Evolutionary conservation across 1,284 basidiomycete genomes (phyloP).

Genomic region (Leccinum subrobustum): DNA sequence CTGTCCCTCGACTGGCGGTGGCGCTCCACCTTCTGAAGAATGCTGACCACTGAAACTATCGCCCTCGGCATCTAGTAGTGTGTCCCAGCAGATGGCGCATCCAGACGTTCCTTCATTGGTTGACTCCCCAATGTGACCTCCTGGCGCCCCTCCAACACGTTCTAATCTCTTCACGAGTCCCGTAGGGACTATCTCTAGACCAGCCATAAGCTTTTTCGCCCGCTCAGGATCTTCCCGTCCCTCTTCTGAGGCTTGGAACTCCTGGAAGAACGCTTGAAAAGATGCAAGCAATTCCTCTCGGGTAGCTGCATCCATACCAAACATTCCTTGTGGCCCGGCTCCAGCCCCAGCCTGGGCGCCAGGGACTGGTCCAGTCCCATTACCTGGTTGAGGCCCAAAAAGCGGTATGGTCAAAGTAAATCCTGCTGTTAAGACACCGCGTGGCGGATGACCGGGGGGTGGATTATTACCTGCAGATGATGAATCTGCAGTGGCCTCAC

Average conservation of each 20-base stretch:
- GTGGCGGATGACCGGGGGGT: constrained; percentile 20
- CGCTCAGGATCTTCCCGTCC: constrained; percentile 63
- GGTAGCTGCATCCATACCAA: constrained; percentile 22
- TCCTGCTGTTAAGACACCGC: constrained; percentile 28
- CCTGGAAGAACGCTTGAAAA: constrained; percentile 32
- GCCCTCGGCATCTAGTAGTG: constrained; percentile 51
- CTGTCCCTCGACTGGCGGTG: constrained; percentile 4
- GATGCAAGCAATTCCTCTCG: constrained; percentile 30
- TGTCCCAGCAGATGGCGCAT: constrained; percentile 78
- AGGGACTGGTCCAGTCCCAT: constrained; percentile 1
- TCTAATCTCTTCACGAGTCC: constrained; percentile 69
- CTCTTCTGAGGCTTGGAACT: constrained; percentile 35
- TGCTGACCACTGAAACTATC: constrained; percentile 36
- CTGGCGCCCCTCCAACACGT: constrained; percentile 48
- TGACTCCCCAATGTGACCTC: constrained; percentile 37
- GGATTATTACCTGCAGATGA: constrained; percentile 23
- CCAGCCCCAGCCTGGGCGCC: constrained; percentile 5
- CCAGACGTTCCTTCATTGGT: constrained; percentile 40
- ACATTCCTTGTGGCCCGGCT: neutral
- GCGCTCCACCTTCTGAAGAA: constrained; percentile 19
- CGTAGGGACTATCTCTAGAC: constrained; percentile 60
- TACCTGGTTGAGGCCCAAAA: constrained; percentile 20
- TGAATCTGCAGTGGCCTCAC: constrained; percentile 29
- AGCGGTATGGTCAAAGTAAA: constrained; percentile 34
- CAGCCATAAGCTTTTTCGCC: constrained; percentile 58